A percentile compares a stretch with the other conserved stretches of the same genome.
These are phyloP conservation scores for Protoeuglena noctilucae DNA, from an alignment of 139 green algal genomes.

Conservation along the genomic window DNA sequence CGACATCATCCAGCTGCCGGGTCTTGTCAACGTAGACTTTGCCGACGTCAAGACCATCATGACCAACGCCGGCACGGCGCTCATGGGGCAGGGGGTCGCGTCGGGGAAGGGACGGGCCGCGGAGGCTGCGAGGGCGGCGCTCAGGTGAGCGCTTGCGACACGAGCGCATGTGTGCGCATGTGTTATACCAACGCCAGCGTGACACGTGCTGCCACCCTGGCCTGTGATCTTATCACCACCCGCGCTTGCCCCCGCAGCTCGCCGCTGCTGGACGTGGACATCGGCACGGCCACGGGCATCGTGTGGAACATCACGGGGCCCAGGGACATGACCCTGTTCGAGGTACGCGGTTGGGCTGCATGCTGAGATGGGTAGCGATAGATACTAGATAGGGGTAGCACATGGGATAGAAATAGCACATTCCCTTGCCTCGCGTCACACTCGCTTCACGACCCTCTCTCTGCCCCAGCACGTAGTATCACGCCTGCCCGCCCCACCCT, in stretches of 20 bases:
- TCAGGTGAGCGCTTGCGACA: too few species aligned
- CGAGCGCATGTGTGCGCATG: too few species aligned
- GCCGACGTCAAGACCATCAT: constrained; percentile 94
- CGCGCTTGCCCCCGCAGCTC: constrained; percentile 4
- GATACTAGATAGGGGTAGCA: too few species aligned
- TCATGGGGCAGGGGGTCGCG: constrained; percentile 65
- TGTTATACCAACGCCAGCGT: not conserved
- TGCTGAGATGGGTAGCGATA: too few species aligned
- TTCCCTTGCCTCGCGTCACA: too few species aligned
- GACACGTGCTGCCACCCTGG: not conserved
- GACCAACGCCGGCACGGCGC: constrained; percentile 80
- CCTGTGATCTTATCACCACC: not conserved
- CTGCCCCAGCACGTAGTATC: too few species aligned
- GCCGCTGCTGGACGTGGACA: constrained; percentile 86
- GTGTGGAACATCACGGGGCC: constrained; percentile 95
- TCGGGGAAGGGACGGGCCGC: constrained; percentile 39
- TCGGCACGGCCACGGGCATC: constrained; percentile 81
- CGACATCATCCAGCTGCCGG: constrained; percentile 96
- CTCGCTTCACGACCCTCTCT: too few species aligned
- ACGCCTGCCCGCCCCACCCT: too few species aligned
- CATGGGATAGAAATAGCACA: too few species aligned
- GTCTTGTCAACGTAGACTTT: constrained; percentile 98
- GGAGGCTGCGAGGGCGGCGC: constrained; percentile 25
- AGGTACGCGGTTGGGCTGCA: too few species aligned
- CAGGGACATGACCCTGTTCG: constrained; percentile 72